Percentiles rank a stretch among this genome's conserved stretches.
Conservation (phyloP, 2,329 filamentous ascomycete genomes). For the Hypoxylon sp. region DNA sequence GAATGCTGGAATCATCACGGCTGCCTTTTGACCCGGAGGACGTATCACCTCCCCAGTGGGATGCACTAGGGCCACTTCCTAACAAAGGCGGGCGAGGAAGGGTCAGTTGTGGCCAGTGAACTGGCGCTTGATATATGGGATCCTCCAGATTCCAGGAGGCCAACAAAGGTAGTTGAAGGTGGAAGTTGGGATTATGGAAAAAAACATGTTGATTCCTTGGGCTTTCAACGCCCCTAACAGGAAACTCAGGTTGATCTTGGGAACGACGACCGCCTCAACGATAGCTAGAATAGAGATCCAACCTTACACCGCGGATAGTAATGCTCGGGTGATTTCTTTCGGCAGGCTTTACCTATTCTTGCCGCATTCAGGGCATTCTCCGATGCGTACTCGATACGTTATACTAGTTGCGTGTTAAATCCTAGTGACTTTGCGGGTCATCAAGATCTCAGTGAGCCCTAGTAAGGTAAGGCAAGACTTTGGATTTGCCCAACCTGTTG, state of each 20-base stretch:
- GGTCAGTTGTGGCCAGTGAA: not conserved
- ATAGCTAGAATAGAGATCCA: not conserved
- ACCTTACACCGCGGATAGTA: not conserved
- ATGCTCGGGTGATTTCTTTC: too few relatives aligned
- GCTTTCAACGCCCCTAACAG: not conserved
- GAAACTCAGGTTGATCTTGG: not conserved
- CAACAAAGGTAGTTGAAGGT: too few relatives aligned
- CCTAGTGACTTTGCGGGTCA: not conserved
- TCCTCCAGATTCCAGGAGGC: not conserved
- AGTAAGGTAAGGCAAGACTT: too few relatives aligned
- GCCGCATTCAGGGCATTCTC: not conserved
- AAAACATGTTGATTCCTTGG: too few relatives aligned
- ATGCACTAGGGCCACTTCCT: not conserved
- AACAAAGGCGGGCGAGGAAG: not conserved
- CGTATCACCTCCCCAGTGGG: not conserved
- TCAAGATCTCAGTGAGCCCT: not conserved
- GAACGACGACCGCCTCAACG: not conserved
- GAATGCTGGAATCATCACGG: not conserved
- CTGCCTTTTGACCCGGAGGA: not conserved
- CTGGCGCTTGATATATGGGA: not conserved
- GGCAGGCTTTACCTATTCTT: too few relatives aligned
- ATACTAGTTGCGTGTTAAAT: not conserved
- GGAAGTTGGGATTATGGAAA: not conserved
- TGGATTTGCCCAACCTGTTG: too few relatives aligned
- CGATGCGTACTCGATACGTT: not conserved